Conservation (phyloP, 495 filamentous ascomycete species). For the Monascus purpureus region DNA sequence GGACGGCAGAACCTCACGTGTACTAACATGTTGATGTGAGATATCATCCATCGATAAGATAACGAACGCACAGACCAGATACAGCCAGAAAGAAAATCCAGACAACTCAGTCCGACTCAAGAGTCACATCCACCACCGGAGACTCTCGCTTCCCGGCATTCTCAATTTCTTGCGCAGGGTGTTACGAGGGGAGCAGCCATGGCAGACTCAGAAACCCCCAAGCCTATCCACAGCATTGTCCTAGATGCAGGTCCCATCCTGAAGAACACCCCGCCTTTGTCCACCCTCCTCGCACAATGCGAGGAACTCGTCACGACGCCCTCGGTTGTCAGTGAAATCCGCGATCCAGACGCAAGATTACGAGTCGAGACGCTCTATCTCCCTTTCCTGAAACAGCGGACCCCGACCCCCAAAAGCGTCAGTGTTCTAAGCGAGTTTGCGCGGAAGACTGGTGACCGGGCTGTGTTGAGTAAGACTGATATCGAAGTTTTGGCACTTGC, state of each 20-base stretch:
- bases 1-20: too few relatives aligned
- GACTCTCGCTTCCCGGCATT: too few relatives aligned
- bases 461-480: constrained; percentile 78
- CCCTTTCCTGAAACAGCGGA: constrained; percentile 70
- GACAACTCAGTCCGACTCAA: too few relatives aligned
- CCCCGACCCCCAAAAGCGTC: constrained; percentile 59
- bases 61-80: background rate
- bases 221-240: constrained; percentile 69
- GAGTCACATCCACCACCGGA: too few relatives aligned
- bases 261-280: constrained; percentile 70
- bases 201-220: constrained; percentile 28
- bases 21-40: too few relatives aligned
- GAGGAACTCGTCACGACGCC: constrained; percentile 75
- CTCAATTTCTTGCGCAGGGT: background rate
- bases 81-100: too few relatives aligned
- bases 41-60: too few relatives aligned
- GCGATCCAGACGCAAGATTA: constrained; percentile 64
- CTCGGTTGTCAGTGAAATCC: constrained; percentile 76
- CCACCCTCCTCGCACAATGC: constrained; percentile 58
- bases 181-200: constrained; percentile 11
- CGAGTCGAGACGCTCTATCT: constrained; percentile 68
- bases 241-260: constrained; percentile 88
- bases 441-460: constrained; percentile 74
- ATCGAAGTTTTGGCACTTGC: constrained; percentile 77
- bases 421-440: constrained; percentile 74